These are phyloP conservation scores for Cytidiella melzeri DNA, from an alignment of 768 basidiomycete genomes.

Conservation along the genomic window DNA sequence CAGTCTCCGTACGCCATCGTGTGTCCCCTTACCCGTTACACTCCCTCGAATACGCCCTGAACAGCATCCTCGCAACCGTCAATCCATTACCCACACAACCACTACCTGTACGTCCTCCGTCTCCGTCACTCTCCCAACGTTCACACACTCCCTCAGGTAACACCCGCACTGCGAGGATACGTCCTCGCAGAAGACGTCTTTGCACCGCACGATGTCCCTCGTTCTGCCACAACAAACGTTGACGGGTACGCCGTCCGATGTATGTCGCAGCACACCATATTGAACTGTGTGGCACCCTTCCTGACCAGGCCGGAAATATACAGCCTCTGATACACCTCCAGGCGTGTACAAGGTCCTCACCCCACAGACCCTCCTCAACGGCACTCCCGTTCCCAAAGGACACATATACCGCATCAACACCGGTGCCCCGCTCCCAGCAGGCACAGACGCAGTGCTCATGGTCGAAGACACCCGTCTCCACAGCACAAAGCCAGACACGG, in stretches of 20 bases:
- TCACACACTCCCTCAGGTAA: constrained; percentile 39
- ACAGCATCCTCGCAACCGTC: constrained; percentile 45
- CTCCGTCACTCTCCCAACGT: neutral
- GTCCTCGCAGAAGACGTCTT: constrained; percentile 73
- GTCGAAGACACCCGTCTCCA: constrained; percentile 84
- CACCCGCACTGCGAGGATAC: constrained; percentile 50
- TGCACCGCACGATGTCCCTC: constrained; percentile 60
- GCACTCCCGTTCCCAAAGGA: constrained; percentile 39
- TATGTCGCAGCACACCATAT: constrained; percentile 26
- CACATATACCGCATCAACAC: constrained; percentile 76
- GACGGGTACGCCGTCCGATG: constrained; percentile 84
- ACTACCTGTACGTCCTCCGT: constrained; percentile 34
- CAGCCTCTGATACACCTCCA: constrained; percentile 60
- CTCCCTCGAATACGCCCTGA: constrained; percentile 58
- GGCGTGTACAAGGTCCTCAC: constrained; percentile 67
- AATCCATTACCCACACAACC: constrained; percentile 33
- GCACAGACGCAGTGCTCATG: constrained; percentile 81
- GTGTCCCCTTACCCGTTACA: constrained; percentile 74
- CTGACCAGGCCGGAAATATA: too few relatives aligned
- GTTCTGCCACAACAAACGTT: constrained; percentile 67
- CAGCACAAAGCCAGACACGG: constrained; percentile 26
- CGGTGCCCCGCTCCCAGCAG: constrained; percentile 71
- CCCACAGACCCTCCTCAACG: constrained; percentile 33
- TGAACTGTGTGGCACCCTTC: neutral
- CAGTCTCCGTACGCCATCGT: constrained; percentile 62